Evolutionary conservation across 2,329 filamentous ascomycete species (phyloP), one percentile per base, ranked within the genome.

Genomic region (Leptographium lundbergii): DNA sequence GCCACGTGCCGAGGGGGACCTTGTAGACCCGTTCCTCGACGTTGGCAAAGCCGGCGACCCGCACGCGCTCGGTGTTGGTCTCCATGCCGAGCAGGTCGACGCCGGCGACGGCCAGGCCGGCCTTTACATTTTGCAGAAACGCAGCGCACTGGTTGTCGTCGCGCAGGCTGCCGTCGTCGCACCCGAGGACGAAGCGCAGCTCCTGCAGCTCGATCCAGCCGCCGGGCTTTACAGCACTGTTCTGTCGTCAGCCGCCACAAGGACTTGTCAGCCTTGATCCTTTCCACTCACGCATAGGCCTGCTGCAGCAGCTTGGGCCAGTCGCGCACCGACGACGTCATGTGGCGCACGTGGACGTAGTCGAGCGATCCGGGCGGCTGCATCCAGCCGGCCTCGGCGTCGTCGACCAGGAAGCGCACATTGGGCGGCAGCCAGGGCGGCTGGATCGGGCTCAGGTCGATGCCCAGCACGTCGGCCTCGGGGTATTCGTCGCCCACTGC

Each of bases 341-440:
- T 78, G 66, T 65, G 76, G 65, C 69, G 74, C 65, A 74, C 78
- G 73, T 74, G 75, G 1, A 86, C 76, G 61, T 79, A 75, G 66
- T 85, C 81, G 65, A 80, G 82, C 10, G 50, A 27, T 57, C 77
- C 71, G 5, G 72, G 68, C 56, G 78, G 79, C 27, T 71, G 69
- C 27, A 29, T 6, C 36, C 77, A 80, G 4, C 74, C 70, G 59
- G 73, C 74, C 67, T 84, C 80, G 29, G 78, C 77, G 66, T 59
- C 47, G 34, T 59, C 58, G 22, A 59, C 58, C 13, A 56, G 27
- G 24, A 59, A 59, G 11, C 53, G 34, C 17, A 59, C 53, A 34
- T 59, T 59, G 5, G 58, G 54, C 14, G 80, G 80, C 13, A 82
- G 68, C 73, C 50, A 53, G 24, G 24, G 14, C 5, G 42, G 45